phyloP scores from a whole-genome alignment of 176 grass and related monocot species.

The Eleusine coracana region DNA sequence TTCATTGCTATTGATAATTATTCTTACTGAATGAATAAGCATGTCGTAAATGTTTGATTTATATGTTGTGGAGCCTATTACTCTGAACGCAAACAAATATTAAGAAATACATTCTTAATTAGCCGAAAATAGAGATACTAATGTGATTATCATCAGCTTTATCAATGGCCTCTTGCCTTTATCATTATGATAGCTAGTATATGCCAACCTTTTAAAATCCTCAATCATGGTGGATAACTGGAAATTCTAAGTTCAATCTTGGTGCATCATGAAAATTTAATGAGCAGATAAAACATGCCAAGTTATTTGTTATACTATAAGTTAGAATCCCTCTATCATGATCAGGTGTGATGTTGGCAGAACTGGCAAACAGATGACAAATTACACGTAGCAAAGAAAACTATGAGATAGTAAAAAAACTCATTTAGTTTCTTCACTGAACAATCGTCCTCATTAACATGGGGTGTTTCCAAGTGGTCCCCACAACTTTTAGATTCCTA shows the following conservation, averaged over 20 bases:
- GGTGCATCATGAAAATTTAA: conserved; percentile 5
- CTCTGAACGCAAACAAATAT: conserved; percentile 59
- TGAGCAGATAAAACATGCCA: conserved; percentile 11
- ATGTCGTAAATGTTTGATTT: too few relatives aligned
- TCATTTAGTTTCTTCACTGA: conserved; percentile 80
- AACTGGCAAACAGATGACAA: background rate
- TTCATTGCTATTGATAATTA: too few relatives aligned
- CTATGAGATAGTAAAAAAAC: conserved; percentile 44
- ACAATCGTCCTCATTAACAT: conserved; percentile 79
- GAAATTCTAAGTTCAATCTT: conserved; percentile 2
- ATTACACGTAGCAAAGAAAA: conserved; percentile 26
- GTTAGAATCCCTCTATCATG: conserved; percentile 3
- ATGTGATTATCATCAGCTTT: conserved; percentile 20
- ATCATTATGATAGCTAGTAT: background rate
- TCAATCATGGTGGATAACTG: background rate
- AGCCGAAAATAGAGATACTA: background rate
- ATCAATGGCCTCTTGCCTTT: conserved; percentile 8
- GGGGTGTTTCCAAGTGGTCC: conserved; percentile 38
- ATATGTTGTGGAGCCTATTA: conserved; percentile 71
- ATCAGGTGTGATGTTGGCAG: conserved; percentile 5
- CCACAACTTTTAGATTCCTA: conserved; percentile 56
- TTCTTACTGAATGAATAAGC: too few relatives aligned
- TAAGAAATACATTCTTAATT: conserved; percentile 4
- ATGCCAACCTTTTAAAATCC: background rate
- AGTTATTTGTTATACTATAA: background rate